Evolutionary conservation across 495 filamentous ascomycete genomes (phyloP).

Genomic region (Cryomyces minteri): DNA sequence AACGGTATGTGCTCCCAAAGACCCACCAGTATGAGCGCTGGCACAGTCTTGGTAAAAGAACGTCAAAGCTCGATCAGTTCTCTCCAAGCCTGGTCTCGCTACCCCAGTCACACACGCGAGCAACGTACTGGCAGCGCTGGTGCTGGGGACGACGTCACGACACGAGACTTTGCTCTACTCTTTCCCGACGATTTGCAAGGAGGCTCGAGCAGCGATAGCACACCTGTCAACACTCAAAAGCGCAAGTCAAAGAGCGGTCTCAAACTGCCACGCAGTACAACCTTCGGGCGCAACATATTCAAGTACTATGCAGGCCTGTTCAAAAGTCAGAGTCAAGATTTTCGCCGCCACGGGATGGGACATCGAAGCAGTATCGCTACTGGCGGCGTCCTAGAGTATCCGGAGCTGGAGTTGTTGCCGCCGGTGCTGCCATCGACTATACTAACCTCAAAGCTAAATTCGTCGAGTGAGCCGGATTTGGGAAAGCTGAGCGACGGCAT

Average conservation of each 20-base stretch:
- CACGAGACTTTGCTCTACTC: slow-evolving; percentile 9
- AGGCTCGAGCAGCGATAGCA: neutral
- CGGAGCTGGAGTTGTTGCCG: slow-evolving; percentile 13
- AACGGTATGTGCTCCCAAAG: neutral
- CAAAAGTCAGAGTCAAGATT: slow-evolving; percentile 1
- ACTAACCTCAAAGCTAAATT: neutral
- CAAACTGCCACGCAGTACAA: slow-evolving; percentile 4
- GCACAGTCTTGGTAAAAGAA: neutral
- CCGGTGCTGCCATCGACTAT: neutral
- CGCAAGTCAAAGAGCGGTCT: neutral
- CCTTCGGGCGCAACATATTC: slow-evolving; percentile 4
- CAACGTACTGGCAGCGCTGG: slow-evolving; percentile 10
- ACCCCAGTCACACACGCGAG: slow-evolving; percentile 8
- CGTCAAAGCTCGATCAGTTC: neutral
- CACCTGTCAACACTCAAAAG: neutral
- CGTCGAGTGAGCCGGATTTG: neutral
- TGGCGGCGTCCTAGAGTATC: slow-evolving; percentile 10
- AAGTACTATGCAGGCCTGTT: slow-evolving; percentile 1
- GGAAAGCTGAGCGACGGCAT: neutral
- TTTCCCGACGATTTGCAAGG: neutral
- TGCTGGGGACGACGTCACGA: slow-evolving; percentile 4
- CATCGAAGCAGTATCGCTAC: slow-evolving; percentile 8
- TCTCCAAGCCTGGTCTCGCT: slow-evolving; percentile 8
- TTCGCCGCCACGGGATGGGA: neutral
- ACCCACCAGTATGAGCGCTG: neutral